Evolutionary conservation across 2,329 filamentous ascomycete species (phyloP).

Genomic region (Ophioceras dolichostomum): DNA sequence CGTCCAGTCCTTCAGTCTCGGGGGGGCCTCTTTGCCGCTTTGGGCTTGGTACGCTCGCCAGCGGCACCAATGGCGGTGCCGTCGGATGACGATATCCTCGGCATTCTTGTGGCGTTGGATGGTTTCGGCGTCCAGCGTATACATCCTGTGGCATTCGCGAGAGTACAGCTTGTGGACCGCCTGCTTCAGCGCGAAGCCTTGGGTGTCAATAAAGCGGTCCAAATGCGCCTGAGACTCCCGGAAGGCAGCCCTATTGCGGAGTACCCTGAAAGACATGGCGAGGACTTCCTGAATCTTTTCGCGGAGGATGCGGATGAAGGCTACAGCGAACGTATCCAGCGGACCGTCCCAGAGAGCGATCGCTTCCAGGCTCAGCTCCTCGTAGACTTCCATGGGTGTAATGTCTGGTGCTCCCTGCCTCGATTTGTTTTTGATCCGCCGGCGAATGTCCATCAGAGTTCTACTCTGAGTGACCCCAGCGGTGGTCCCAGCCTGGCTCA

Average conservation of each 20-base stretch:
- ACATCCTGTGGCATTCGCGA: constrained; percentile 41
- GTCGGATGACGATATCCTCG: constrained; percentile 31
- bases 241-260: constrained; percentile 37
- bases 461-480: no score
- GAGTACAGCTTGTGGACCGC: constrained; percentile 32
- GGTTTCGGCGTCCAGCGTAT: constrained; percentile 41
- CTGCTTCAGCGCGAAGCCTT: constrained; percentile 19
- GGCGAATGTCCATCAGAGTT: constrained; percentile 33
- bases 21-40: constrained; percentile 14
- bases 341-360: constrained; percentile 46
- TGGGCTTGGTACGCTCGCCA: constrained; percentile 26
- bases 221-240: constrained; percentile 31
- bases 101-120: constrained; percentile 31
- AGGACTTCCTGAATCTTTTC: constrained; percentile 33
- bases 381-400: constrained; percentile 47
- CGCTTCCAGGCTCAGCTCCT: constrained; percentile 42
- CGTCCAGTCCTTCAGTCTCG: constrained; percentile 26
- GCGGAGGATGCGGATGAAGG: constrained; percentile 35
- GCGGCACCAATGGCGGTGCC: constrained; percentile 36
- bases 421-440: constrained; percentile 40
- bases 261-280: constrained; percentile 28
- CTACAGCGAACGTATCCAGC: constrained; percentile 32
- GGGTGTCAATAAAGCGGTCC: constrained; percentile 27
- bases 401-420: constrained; percentile 45
- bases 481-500: background rate